Evolutionary conservation across 2,329 filamentous ascomycete species (phyloP), one percentile per base, ranked within the genome.

Genomic region (Endothia cerciana): DNA sequence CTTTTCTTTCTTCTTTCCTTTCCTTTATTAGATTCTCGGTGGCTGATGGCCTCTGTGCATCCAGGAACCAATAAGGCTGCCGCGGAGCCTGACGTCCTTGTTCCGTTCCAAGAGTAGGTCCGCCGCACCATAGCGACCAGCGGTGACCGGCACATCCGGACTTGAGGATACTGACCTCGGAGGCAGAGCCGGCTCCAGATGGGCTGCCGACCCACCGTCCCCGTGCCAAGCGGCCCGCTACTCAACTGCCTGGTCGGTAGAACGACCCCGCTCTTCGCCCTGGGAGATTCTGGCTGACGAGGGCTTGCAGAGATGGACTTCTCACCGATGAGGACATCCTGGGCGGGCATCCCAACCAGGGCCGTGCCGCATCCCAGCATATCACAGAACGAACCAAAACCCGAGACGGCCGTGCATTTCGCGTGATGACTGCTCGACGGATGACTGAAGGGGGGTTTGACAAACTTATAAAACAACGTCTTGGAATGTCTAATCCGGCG

Each of bases 321-420:
- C 40, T 59, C 57, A n/a, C 57, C 57, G 0, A 41, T 59, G 25
- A 59, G 57, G 40, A 59, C 57, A n/a, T 43, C 38, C 15, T 59
- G 57, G 57, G 57, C 57, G 22, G 57, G 57, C 57, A 59, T 59
- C 17, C 57, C 57, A 15, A 59, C 57, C 25, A 59, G 22, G 38
- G 38, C 57, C 22, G 15, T 59, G 25, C 57, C 57, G 7, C 55
- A 58, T 40, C 55, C 36, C 33, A 25, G 25, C 4, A 17, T 58
- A 7, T 25, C 55, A 3, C 8, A 58, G n/a, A 13, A 13, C 33
- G 55, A 22, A 40, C 15, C 33, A 22, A 22, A 15, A 59, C 40
- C 38, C 25, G 22, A 45, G 40, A 5, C 22, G 13, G n/a, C 57
- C 25, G 57, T 59, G 22, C 57, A 25, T 11, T 59, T 59, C 8